Evolutionary conservation across 1,139 yeast species (phyloP).

Genomic region (Kodamaea plutei): DNA sequence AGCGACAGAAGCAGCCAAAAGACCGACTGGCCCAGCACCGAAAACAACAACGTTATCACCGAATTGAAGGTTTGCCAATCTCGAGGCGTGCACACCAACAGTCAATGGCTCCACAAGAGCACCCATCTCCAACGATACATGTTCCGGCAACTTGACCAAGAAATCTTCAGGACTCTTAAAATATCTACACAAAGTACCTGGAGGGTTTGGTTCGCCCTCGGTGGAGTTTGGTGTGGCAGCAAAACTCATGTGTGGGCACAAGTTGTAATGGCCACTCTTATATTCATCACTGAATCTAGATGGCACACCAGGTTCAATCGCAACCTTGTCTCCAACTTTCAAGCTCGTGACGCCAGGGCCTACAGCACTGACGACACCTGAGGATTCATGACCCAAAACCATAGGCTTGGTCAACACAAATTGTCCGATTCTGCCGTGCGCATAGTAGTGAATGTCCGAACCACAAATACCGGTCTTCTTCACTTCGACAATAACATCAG

Average conservation of each 20-base stretch:
- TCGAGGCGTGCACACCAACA: constrained; percentile 82
- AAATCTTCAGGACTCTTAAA: constrained; percentile 80
- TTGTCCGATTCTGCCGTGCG: constrained; percentile 74
- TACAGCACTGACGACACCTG: constrained; percentile 66
- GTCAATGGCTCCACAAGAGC: constrained; percentile 86
- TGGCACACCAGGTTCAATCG: constrained; percentile 72
- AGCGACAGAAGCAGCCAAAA: constrained; percentile 74
- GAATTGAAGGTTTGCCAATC: constrained; percentile 59
- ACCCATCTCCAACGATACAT: constrained; percentile 77
- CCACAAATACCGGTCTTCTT: constrained; percentile 87
- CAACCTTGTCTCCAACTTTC: constrained; percentile 75
- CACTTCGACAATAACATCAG: constrained; percentile 71
- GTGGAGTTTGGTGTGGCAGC: constrained; percentile 72
- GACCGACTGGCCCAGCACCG: constrained; percentile 95
- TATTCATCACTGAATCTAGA: constrained; percentile 72
- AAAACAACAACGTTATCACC: constrained; percentile 77
- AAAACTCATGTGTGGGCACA: constrained; percentile 79
- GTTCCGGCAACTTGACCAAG: constrained; percentile 72
- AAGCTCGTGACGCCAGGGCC: constrained; percentile 58
- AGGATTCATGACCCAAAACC: constrained; percentile 75
- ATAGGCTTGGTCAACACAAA: constrained; percentile 60
- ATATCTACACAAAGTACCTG: constrained; percentile 73
- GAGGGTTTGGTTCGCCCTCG: constrained; percentile 42
- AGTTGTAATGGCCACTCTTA: constrained; percentile 70
- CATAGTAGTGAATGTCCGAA: constrained; percentile 79